A percentile compares a stretch with the other conserved stretches of the same genome.
Conservation (phyloP, 2,329 filamentous ascomycete species). For the Stagonosporopsis rhizophila region DNA sequence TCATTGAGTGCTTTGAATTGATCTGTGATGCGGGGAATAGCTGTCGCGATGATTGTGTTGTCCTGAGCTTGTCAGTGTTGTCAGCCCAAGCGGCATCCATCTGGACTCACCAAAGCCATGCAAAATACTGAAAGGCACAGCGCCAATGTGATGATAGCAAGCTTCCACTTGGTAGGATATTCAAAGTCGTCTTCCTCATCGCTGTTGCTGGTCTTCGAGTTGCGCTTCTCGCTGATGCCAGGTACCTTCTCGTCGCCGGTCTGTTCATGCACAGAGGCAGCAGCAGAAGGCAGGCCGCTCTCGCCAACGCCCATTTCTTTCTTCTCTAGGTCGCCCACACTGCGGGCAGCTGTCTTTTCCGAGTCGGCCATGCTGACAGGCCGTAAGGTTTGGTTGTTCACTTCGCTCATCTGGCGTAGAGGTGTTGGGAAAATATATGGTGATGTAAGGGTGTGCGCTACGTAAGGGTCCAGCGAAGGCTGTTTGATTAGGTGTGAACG, state of each 20-base stretch:
- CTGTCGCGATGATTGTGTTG: constrained; percentile 50
- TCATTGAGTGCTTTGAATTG: constrained; percentile 56
- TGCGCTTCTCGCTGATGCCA: constrained; percentile 21
- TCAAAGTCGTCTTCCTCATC: constrained; percentile 42
- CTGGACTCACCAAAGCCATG: constrained; percentile 43
- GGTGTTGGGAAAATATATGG: not conserved
- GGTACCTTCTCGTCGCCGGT: constrained; percentile 19
- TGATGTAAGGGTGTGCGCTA: constrained; percentile 5
- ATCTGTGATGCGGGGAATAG: constrained; percentile 58
- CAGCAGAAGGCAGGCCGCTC: constrained; percentile 32
- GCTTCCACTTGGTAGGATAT: constrained; percentile 46
- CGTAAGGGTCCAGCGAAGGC: constrained; percentile 2
- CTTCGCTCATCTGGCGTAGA: constrained; percentile 29
- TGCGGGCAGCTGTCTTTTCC: constrained; percentile 42
- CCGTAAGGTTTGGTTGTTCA: constrained; percentile 33
- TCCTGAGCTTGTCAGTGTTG: constrained; percentile 10
- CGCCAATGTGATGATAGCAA: constrained; percentile 43
- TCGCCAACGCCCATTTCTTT: constrained; percentile 33
- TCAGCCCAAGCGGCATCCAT: not conserved
- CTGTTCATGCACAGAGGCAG: constrained; percentile 28
- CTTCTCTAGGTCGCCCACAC: constrained; percentile 34
- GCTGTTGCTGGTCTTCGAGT: constrained; percentile 25
- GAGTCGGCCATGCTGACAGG: constrained; percentile 43
- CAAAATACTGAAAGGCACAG: constrained; percentile 49
- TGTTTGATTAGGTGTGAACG: not conserved